Conservation (phyloP, 768 basidiomycete species). For the Collybia nuda region DNA sequence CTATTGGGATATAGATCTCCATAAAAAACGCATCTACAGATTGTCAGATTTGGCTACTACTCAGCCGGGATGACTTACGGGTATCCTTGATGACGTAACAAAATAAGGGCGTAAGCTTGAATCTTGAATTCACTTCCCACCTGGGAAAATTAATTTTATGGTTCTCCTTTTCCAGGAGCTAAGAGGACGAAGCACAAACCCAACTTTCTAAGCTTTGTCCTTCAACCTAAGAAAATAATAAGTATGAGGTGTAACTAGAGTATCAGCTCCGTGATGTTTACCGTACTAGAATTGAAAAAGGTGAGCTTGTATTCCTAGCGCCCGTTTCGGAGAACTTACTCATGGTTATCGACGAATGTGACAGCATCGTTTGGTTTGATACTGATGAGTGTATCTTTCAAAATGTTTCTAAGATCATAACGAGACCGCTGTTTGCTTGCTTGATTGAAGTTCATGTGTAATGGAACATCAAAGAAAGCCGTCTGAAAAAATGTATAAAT, state of each 20-base stretch:
- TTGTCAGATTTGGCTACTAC: neutral
- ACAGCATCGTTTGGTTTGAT: constrained; percentile 78
- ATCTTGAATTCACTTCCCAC: constrained; percentile 71
- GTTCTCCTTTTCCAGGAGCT: no score
- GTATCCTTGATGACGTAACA: constrained; percentile 67
- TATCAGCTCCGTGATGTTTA: constrained; percentile 26
- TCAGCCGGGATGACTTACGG: constrained; percentile 51
- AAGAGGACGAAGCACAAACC: constrained; percentile 41
- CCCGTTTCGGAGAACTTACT: constrained; percentile 46
- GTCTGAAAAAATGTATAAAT: constrained; percentile 42
- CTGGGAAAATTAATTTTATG: constrained; percentile 30
- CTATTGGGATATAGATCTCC: constrained; percentile 77
- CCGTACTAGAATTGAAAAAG: constrained; percentile 47
- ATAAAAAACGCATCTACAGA: constrained; percentile 78
- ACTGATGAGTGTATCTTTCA: constrained; percentile 68
- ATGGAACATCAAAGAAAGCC: constrained; percentile 88
- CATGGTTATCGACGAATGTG: constrained; percentile 89
- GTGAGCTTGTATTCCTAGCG: no score
- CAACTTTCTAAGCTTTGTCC: constrained; percentile 84
- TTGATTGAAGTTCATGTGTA: constrained; percentile 80
- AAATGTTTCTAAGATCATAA: constrained; percentile 77
- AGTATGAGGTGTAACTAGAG: neutral
- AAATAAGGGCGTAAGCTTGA: constrained; percentile 80
- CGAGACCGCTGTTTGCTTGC: constrained; percentile 67
- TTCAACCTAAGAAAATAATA: constrained; percentile 33